Percentiles rank a stretch among this genome's conserved stretches.
Conservation (phyloP, 2,329 filamentous ascomycete species). For the Ophiostoma pallidulum region DNA sequence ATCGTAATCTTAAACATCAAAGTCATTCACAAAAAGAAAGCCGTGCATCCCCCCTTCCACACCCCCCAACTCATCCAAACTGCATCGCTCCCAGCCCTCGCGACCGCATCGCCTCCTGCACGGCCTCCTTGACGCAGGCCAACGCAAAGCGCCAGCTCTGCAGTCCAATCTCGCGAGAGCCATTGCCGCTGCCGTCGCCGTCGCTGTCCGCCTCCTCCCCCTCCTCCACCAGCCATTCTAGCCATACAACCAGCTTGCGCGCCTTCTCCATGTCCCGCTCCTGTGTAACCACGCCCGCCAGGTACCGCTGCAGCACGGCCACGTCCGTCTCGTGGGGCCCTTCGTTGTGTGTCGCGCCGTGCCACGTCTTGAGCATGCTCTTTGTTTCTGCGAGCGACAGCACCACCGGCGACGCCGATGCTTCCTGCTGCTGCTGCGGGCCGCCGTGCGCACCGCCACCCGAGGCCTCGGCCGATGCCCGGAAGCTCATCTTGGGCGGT, state of each 20-base stretch:
- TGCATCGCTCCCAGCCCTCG: conserved; percentile 49
- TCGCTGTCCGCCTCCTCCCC: conserved; percentile 14
- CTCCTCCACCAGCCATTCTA: conserved; percentile 46
- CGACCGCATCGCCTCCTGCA: conserved; percentile 45
- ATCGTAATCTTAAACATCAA: too few relatives aligned
- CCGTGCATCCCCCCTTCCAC: conserved; percentile 35
- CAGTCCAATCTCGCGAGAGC: conserved; percentile 15
- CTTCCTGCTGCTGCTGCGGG: not conserved
- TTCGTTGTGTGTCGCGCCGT: conserved; percentile 57
- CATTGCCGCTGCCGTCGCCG: not conserved
- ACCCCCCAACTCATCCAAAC: conserved; percentile 36
- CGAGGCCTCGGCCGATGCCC: conserved; percentile 30
- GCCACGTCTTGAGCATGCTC: conserved; percentile 67
- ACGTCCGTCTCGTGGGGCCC: conserved; percentile 76
- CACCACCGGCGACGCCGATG: conserved; percentile 23
- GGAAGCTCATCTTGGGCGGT: conserved; percentile 39
- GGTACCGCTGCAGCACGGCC: conserved; percentile 60
- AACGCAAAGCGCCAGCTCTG: conserved; percentile 39
- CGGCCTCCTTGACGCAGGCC: conserved; percentile 34
- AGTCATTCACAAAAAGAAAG: too few relatives aligned
- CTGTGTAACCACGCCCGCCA: conserved; percentile 60
- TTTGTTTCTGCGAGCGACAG: conserved; percentile 52
- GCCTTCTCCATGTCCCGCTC: conserved; percentile 80
- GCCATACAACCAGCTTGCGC: conserved; percentile 77
- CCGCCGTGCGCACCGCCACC: too few relatives aligned